These are phyloP conservation scores for Annulohypoxylon stygium DNA, from an alignment of 495 filamentous ascomycete genomes.

Conservation along the genomic window DNA sequence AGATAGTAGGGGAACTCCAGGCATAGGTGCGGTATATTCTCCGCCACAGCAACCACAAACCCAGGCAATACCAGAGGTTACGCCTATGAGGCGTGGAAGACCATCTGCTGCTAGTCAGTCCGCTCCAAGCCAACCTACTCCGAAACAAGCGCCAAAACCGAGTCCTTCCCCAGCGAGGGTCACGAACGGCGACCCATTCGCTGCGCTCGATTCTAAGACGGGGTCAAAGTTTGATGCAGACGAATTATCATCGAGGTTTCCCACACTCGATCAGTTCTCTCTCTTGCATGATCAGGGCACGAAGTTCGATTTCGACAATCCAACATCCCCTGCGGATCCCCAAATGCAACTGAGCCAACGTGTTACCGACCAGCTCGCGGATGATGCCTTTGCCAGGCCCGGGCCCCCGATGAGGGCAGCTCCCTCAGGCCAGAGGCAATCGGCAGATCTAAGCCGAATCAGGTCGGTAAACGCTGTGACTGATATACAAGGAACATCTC, in stretches of 20 bases:
- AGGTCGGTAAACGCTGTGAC: conserved; percentile 37
- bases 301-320: conserved; percentile 88
- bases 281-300: conserved; percentile 86
- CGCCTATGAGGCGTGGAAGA: conserved; percentile 92
- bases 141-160: conserved; percentile 65
- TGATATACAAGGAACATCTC: conserved; percentile 39
- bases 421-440: conserved; percentile 51
- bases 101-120: conserved; percentile 68
- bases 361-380: conserved; percentile 86
- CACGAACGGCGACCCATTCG: conserved; percentile 86
- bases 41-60: conserved; percentile 75
- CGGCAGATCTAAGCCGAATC: conserved; percentile 50
- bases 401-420: conserved; percentile 51
- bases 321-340: conserved; percentile 60
- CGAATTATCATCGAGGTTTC: conserved; percentile 87
- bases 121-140: conserved; percentile 53
- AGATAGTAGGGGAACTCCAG: conserved; percentile 62
- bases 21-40: conserved; percentile 77
- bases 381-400: conserved; percentile 82
- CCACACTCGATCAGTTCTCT: conserved; percentile 92
- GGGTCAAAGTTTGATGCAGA: conserved; percentile 69
- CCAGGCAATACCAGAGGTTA: conserved; percentile 86
- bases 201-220: conserved; percentile 79
- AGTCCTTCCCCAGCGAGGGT: conserved; percentile 81
- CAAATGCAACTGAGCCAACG: conserved; percentile 76